Evolutionary conservation across 805 yeast genomes (phyloP).

Genomic region (Pichia eremophila): DNA sequence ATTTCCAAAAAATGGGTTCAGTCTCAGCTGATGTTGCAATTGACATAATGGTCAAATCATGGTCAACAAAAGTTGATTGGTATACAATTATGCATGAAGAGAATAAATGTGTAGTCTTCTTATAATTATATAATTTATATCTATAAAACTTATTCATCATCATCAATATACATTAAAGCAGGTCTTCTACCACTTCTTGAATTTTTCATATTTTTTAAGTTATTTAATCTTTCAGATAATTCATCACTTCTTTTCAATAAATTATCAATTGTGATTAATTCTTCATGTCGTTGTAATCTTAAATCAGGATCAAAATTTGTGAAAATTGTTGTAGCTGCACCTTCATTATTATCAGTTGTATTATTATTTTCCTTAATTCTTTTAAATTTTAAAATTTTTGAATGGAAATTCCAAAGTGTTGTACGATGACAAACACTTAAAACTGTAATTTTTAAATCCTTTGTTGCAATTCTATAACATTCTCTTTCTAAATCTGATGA

Average conservation of each 20-base stretch:
- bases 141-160: slow-evolving; percentile 5
- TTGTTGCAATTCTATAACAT: slow-evolving; percentile 74
- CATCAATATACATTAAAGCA: slow-evolving; percentile 18
- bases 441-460: slow-evolving; percentile 66
- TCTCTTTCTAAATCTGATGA: slow-evolving; percentile 84
- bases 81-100: slow-evolving; percentile 33
- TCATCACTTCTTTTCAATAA: slow-evolving; percentile 60
- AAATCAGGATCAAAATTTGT: slow-evolving; percentile 61
- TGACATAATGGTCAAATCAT: slow-evolving; percentile 40
- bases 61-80: slow-evolving; percentile 49
- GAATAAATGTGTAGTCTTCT: slow-evolving; percentile 36
- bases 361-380: slow-evolving; percentile 7
- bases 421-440: slow-evolving; percentile 90
- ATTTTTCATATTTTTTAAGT: slow-evolving; percentile 33
- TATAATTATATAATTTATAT: slow-evolving; percentile 18
- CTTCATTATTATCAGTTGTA: slow-evolving; percentile 27
- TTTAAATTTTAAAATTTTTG: slow-evolving; percentile 61
- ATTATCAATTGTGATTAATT: slow-evolving; percentile 61
- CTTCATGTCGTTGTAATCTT: slow-evolving; percentile 70
- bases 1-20: slow-evolving; percentile 35
- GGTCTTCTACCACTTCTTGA: slow-evolving; percentile 7
- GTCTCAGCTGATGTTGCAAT: slow-evolving; percentile 22
- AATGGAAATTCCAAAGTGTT: slow-evolving; percentile 87
- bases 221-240: slow-evolving; percentile 56
- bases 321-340: slow-evolving; percentile 23